A percentile compares a stretch with the other conserved stretches of the same genome.
phyloP scores from a whole-genome alignment of 352 stramenopile species.

The Phytophthora sansomeana region DNA sequence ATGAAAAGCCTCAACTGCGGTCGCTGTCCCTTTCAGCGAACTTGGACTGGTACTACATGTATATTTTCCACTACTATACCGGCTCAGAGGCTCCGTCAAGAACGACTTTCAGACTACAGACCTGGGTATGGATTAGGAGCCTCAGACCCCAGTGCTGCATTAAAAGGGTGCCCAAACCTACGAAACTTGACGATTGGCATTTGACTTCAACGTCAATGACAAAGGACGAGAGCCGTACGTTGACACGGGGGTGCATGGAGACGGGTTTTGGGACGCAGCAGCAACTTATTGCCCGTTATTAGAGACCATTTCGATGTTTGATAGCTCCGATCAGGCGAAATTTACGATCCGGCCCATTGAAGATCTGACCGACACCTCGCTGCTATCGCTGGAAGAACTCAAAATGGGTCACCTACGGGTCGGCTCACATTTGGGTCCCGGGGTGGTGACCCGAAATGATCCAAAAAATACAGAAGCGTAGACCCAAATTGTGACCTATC shows the following conservation, averaged over 20 bases:
- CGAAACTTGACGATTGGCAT: background rate
- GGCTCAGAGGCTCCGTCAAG: background rate
- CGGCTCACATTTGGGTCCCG: too few relatives aligned
- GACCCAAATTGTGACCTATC: too few relatives aligned
- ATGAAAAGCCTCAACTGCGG: slow-evolving; percentile 7
- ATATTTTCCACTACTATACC: background rate
- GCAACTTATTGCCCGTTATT: background rate
- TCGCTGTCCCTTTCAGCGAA: slow-evolving; percentile 10
- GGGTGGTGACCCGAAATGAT: too few relatives aligned
- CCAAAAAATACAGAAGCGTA: too few relatives aligned
- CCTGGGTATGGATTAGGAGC: background rate
- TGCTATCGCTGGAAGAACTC: too few relatives aligned
- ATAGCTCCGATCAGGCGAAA: too few relatives aligned
- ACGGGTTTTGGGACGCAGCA: too few relatives aligned
- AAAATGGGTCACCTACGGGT: too few relatives aligned
- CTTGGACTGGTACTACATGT: background rate
- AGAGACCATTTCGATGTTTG: background rate
- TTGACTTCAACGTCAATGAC: background rate
- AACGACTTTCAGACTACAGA: background rate
- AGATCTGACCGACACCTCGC: background rate
- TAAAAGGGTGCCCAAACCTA: slow-evolving; percentile 5
- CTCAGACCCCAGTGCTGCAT: background rate
- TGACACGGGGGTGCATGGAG: slow-evolving; percentile 2
- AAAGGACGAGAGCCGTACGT: background rate
- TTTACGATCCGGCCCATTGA: background rate